Conservation (phyloP, 495 filamentous ascomycete species). For the Penicillium crystallinum region DNA sequence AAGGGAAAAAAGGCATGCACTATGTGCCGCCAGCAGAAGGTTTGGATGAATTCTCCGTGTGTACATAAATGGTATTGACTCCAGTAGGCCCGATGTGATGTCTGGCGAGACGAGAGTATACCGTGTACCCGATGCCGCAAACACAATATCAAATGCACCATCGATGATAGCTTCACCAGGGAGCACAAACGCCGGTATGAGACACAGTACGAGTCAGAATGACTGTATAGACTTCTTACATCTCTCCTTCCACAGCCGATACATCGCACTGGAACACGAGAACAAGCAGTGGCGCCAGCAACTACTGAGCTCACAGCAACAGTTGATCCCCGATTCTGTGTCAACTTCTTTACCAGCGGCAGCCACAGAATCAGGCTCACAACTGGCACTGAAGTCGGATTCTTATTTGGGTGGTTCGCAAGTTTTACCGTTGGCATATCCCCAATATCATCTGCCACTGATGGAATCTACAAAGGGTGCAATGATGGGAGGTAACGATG, state of each 20-base stretch:
- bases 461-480: background rate
- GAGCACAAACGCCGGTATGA: slow-evolving; percentile 43
- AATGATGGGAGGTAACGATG: slow-evolving; percentile 10
- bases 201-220: background rate
- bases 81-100: slow-evolving; percentile 39
- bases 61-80: background rate
- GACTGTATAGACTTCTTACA: background rate
- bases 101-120: slow-evolving; percentile 27
- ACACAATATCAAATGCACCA: slow-evolving; percentile 32
- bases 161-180: slow-evolving; percentile 41
- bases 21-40: slow-evolving; percentile 45
- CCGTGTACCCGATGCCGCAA: slow-evolving; percentile 38
- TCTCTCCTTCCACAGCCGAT: slow-evolving; percentile 16
- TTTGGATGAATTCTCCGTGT: background rate
- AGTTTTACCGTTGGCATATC: slow-evolving; percentile 9
- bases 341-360: slow-evolving; percentile 29
- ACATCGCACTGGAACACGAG: slow-evolving; percentile 36
- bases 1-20: slow-evolving; percentile 42
- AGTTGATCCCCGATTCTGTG: slow-evolving; percentile 19
- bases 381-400: background rate
- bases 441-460: slow-evolving; percentile 15
- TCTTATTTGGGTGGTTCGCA: slow-evolving; percentile 9
- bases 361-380: slow-evolving; percentile 26
- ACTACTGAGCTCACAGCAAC: slow-evolving; percentile 22
- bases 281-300: slow-evolving; percentile 33